Evolutionary conservation across 495 filamentous ascomycete species (phyloP).

Genomic region (Neurospora sp.): DNA sequence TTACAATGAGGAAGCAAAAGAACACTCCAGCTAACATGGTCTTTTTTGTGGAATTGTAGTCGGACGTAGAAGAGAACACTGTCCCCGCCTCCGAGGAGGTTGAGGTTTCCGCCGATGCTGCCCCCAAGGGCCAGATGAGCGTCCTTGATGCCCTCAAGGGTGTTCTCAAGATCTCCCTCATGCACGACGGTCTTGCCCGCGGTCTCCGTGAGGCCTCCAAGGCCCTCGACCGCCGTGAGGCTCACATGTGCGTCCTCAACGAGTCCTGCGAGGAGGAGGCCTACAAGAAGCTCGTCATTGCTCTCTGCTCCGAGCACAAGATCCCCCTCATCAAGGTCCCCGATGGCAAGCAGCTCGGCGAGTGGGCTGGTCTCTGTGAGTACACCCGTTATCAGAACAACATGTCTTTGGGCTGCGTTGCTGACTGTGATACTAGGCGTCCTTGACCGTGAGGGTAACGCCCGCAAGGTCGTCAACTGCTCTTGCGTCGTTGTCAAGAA

Average conservation of each 20-base stretch:
- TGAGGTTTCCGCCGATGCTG: constrained; percentile 78
- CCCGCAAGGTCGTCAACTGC: constrained; percentile 99
- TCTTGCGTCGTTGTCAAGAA: constrained; percentile 98
- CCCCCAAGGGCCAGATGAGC: constrained; percentile 82
- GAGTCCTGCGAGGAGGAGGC: constrained; percentile 99
- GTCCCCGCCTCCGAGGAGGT: constrained; percentile 78
- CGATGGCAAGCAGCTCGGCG: constrained; percentile 97
- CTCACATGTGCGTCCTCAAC: constrained; percentile 99
- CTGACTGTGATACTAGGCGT: constrained; percentile 51
- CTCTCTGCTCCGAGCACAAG: constrained; percentile 96
- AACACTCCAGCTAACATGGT: constrained; percentile 13
- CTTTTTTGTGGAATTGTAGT: constrained; percentile 24
- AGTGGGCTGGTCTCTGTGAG: constrained; percentile 99
- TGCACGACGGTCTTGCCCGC: constrained; percentile 98
- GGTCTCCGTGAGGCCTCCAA: constrained; percentile 96
- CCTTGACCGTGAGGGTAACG: constrained; percentile 97
- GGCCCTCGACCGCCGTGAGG: constrained; percentile 93
- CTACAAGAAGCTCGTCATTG: constrained; percentile 99
- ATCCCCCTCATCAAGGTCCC: constrained; percentile 99
- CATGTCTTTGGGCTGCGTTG: background rate
- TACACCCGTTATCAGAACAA: constrained; percentile 15
- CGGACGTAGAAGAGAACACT: constrained; percentile 68
- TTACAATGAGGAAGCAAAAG: background rate
- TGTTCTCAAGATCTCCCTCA: constrained; percentile 93
- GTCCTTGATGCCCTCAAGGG: constrained; percentile 96